phyloP scores from a whole-genome alignment of 805 yeast species.

The Candida chauliodis region DNA sequence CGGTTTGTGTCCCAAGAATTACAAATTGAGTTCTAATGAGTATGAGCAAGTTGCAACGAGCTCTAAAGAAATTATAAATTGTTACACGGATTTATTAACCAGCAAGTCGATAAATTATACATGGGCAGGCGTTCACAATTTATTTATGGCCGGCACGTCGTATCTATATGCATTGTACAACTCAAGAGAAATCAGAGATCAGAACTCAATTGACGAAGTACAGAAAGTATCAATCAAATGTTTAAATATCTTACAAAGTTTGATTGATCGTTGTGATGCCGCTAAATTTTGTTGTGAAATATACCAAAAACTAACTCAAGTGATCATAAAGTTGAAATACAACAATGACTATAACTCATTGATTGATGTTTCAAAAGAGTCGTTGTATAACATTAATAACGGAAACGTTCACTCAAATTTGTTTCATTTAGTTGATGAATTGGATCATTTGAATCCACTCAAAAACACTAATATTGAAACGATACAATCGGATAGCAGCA shows the following conservation, averaged over 20 bases:
- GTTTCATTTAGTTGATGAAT: constrained; percentile 26
- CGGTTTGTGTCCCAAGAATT: constrained; percentile 74
- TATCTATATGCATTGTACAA: constrained; percentile 75
- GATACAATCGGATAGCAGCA: background rate
- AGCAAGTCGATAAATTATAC: constrained; percentile 71
- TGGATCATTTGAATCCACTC: constrained; percentile 8
- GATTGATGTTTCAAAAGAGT: constrained; percentile 20
- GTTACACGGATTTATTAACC: constrained; percentile 57
- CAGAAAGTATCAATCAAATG: constrained; percentile 52
- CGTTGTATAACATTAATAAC: constrained; percentile 21
- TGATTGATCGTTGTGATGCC: constrained; percentile 73
- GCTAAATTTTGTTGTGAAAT: constrained; percentile 70
- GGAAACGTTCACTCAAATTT: constrained; percentile 38
- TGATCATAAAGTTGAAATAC: constrained; percentile 59
- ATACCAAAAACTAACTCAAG: constrained; percentile 68
- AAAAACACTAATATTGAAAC: background rate
- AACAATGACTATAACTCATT: constrained; percentile 5
- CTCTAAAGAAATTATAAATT: constrained; percentile 61
- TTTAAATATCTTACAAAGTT: constrained; percentile 53
- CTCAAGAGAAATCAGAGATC: constrained; percentile 49
- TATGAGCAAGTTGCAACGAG: constrained; percentile 56
- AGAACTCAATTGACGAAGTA: constrained; percentile 42
- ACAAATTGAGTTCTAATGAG: constrained; percentile 51
- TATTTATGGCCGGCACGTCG: constrained; percentile 87
- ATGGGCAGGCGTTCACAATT: constrained; percentile 89